A percentile compares a stretch with the other conserved stretches of the same genome.
phyloP scores from a whole-genome alignment of 2,329 filamentous ascomycete species.

The Fusarium goolgardi region DNA sequence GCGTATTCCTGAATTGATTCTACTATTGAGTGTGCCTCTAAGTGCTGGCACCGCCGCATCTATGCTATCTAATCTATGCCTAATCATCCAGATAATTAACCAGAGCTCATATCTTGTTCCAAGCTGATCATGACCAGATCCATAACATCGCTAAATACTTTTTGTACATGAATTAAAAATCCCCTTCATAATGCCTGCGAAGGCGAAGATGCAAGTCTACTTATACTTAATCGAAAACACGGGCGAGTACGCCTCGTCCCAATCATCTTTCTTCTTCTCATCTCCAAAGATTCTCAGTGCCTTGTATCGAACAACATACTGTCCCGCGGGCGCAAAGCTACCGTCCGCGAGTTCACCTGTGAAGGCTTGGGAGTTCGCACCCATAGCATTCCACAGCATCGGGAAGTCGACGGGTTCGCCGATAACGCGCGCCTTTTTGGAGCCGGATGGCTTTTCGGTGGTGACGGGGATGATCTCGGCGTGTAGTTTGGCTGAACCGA shows the following conservation, averaged over 20 bases:
- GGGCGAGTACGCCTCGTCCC: constrained; percentile 57
- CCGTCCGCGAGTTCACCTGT: constrained; percentile 61
- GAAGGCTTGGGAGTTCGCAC: constrained; percentile 51
- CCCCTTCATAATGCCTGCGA: neutral
- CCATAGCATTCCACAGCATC: constrained; percentile 48
- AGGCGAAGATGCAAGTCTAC: constrained; percentile 1
- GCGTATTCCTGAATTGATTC: neutral
- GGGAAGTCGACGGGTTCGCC: constrained; percentile 60
- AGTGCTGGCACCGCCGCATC: neutral
- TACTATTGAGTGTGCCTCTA: neutral
- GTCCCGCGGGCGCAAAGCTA: constrained; percentile 60
- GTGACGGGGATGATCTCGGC: constrained; percentile 58
- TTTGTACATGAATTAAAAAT: constrained; percentile 17
- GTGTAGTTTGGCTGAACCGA: constrained; percentile 59
- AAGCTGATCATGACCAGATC: neutral
- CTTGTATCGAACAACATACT: constrained; percentile 62
- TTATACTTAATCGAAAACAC: constrained; percentile 60
- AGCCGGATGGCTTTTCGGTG: constrained; percentile 37
- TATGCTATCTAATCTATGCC: constrained; percentile 1
- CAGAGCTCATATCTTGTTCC: neutral
- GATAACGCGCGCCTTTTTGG: constrained; percentile 52
- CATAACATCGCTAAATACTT: constrained; percentile 1
- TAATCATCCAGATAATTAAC: constrained; percentile 1
- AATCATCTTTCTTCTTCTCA: constrained; percentile 56
- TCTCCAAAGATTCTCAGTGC: constrained; percentile 65